Base-by-base conservation (phyloP, 306 rosid genomes). In the Cucumis cinereus region DNA sequence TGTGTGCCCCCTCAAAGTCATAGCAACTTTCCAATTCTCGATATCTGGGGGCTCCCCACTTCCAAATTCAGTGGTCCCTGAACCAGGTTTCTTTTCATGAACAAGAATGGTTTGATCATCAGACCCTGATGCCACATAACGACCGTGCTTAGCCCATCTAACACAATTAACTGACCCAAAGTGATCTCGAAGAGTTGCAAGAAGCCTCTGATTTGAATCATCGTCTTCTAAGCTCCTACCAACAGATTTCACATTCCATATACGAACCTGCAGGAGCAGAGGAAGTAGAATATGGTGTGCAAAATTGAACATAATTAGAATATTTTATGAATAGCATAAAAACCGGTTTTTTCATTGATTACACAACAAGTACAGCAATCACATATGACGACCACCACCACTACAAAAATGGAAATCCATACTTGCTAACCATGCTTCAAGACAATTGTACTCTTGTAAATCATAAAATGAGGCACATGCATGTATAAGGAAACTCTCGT, bases 41-140 rank as follows among this genome's bases (percentile, higher is more conserved):
- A 94, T 87, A 71, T 94, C 99, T 0, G 99, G 99, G 30, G 97
- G 95, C 84, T 94, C 99, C 79, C 99, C 99, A 47, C 99, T 90
- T 59, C 99, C 99, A 80, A 94, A 94, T 75, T 94, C 99, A 0
- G 99, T 92, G 80, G 96, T 94, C 81, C 99, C 99, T 6, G 97
- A 94, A 82, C 99, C 99, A 84, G 98, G 93, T 88, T 95, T 95
- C 79, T 97, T 90, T 85, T 95, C 99, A 52, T 95, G 99, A 77
- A 95, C 78, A 76, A 90, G 80, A 87, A 95, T 95, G 54, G 78
- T 96, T 85, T 95, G 99, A 82, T 95, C 98, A 79, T 94, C 99
- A 28, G 99, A 95, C 28, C 99, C 99, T 15, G 99, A 92, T 10
- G 99, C 99, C 76, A 95, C 84, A 82, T 72, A 92, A 43, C 89